These are phyloP conservation scores for Penicillium sclerotigenum DNA, from an alignment of 2,329 filamentous ascomycete species.

Conservation along the genomic window DNA sequence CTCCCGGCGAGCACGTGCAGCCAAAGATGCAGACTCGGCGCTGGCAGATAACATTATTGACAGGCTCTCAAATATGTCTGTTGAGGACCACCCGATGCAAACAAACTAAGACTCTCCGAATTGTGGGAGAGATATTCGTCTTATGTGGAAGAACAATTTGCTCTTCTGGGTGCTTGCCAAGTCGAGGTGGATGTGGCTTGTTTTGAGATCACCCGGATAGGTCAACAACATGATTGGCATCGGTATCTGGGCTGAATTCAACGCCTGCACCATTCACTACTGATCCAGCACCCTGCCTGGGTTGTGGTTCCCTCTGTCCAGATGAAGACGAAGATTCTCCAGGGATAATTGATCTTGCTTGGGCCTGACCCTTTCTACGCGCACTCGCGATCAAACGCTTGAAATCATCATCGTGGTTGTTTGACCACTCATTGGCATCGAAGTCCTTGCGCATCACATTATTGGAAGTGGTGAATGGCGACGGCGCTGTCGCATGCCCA, in stretches of 20 bases:
- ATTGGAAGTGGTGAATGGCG: conserved; percentile 22
- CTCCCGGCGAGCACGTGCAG: conserved; percentile 29
- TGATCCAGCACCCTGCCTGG: neutral
- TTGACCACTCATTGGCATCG: conserved; percentile 72
- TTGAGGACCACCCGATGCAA: conserved; percentile 32
- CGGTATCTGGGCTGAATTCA: conserved; percentile 1
- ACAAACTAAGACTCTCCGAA: conserved; percentile 17
- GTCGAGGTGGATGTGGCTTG: neutral
- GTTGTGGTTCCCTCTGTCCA: neutral
- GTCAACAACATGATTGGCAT: neutral
- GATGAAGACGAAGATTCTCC: conserved; percentile 10
- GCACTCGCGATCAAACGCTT: conserved; percentile 76
- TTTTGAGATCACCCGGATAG: conserved; percentile 10
- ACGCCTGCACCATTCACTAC: neutral
- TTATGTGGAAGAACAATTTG: neutral
- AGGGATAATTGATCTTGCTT: conserved; percentile 29
- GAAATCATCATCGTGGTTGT: conserved; percentile 71
- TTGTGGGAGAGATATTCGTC: neutral
- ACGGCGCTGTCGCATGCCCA: conserved; percentile 48
- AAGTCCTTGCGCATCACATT: conserved; percentile 84
- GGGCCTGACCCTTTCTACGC: conserved; percentile 49
- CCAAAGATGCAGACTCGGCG: conserved; percentile 30
- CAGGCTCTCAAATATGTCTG: conserved; percentile 42
- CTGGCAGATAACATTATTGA: conserved; percentile 42
- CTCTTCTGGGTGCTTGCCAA: neutral